These are phyloP conservation scores for Cryptomeria japonica DNA, from an alignment of 75 land plant genomes.

Conservation along the genomic window DNA sequence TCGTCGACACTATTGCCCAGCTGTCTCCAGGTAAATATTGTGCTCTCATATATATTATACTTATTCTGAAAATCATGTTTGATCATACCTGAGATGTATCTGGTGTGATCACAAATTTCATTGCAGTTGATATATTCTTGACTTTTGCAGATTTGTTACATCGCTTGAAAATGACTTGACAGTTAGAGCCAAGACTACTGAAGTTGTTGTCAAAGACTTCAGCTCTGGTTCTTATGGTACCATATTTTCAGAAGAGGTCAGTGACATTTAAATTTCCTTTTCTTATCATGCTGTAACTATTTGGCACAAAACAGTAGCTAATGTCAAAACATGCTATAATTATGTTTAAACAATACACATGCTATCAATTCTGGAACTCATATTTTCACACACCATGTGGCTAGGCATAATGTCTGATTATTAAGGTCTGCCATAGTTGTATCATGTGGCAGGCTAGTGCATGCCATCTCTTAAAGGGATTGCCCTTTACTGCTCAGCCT, in stretches of 20 bases:
- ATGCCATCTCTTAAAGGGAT: background rate
- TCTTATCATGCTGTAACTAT: background rate
- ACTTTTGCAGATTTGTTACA: slow-evolving; percentile 67
- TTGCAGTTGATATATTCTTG: background rate
- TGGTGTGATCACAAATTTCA: background rate
- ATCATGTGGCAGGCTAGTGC: background rate
- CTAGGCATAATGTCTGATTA: background rate
- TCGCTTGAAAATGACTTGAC: slow-evolving; percentile 96
- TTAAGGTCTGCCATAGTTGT: background rate
- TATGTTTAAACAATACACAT: background rate
- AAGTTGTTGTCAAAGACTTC: slow-evolving; percentile 78
- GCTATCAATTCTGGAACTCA: background rate
- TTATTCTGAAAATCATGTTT: background rate
- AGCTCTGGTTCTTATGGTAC: slow-evolving; percentile 95
- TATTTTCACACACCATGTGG: background rate
- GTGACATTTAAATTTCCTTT: slow-evolving; percentile 5
- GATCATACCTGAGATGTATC: background rate
- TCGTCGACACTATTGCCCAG: slow-evolving; percentile 92
- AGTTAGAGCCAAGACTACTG: slow-evolving; percentile 82
- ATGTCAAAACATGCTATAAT: background rate
- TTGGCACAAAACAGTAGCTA: background rate
- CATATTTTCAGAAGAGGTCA: slow-evolving; percentile 86
- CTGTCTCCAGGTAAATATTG: slow-evolving; percentile 80
- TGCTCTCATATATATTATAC: background rate
- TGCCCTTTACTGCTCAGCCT: background rate